Conservation (phyloP, 2,329 filamentous ascomycete genomes). For the Rhynchosporium graminicola region DNA sequence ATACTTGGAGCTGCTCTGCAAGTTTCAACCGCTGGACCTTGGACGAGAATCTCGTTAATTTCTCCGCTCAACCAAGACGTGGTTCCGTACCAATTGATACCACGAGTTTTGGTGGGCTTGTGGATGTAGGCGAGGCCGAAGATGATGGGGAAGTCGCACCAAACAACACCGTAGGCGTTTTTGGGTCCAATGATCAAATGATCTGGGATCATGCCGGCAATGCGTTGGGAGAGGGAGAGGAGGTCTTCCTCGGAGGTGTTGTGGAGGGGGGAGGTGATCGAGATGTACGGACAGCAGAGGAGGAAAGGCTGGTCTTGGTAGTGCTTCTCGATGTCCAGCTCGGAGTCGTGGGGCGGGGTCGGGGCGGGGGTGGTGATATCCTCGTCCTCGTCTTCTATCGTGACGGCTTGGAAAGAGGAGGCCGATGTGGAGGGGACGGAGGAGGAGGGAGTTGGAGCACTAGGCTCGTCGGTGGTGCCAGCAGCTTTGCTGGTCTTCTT, state of each 20-base stretch:
- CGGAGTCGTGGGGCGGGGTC: background rate
- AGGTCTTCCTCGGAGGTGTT: background rate
- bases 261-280: background rate
- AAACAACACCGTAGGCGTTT: conserved; percentile 4
- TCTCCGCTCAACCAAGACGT: background rate
- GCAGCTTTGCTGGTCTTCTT: background rate
- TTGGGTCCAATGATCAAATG: background rate
- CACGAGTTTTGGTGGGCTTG: background rate
- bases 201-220: background rate
- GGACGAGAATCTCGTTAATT: background rate
- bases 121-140: background rate
- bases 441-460: background rate
- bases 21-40: background rate
- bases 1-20: background rate
- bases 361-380: background rate
- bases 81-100: conserved; percentile 2
- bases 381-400: background rate
- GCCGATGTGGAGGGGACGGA: background rate
- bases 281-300: background rate
- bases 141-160: conserved; percentile 8
- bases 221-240: background rate
- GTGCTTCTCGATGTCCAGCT: background rate
- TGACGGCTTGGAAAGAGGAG: background rate
- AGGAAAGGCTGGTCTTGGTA: conserved; percentile 11
- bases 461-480: background rate